Base-by-base conservation (phyloP, 345 rosid species). In the Gynandropsis gynandra region DNA sequence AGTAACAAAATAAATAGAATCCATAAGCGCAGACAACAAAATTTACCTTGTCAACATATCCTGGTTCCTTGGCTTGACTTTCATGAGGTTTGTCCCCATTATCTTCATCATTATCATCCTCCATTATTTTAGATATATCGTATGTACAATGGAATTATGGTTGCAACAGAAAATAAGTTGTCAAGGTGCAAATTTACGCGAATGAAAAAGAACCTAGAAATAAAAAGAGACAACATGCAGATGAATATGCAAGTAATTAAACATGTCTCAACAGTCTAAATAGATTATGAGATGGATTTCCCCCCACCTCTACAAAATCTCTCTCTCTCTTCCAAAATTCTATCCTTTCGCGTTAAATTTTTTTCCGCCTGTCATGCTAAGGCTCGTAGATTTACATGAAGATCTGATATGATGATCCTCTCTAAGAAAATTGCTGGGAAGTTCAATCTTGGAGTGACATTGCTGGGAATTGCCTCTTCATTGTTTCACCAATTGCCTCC, bases 301-400 rank as follows among this genome's bases (percentile, higher is more conserved):
- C n/a, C n/a, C n/a, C n/a, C n/a, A n/a, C n/a, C n/a, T n/a, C n/a
- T n/a, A n/a, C n/a, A n/a, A n/a, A n/a, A n/a, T n/a, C n/a, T n/a
- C n/a, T n/a, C n/a, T n/a, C n/a, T n/a, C n/a, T n/a, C n/a, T n/a
- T n/a, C n/a, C n/a, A n/a, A n/a, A n/a, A n/a, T n/a, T n/a, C n/a
- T n/a, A n/a, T n/a, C n/a, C n/a, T n/a, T n/a, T n/a, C n/a, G n/a
- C n/a, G n/a, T n/a, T n/a, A n/a, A 80, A 19, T 21, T 62, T 57
- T 64, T 82, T 70, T 87, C 98, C 55, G 95, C 95, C 63, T 65
- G 79, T 46, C 72, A 63, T 59, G 98, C 95, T 65, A 87, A 68
- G 50, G 96, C 98, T 69, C 74, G 76, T 56, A 90, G 92, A 71
- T 90, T 90, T 63, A 87, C 85, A 10, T 92, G 98, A 70, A 90